A percentile compares a stretch with the other conserved stretches of the same genome.
Conservation (phyloP, 2,329 filamentous ascomycete species). For the Penicillium paneum region DNA sequence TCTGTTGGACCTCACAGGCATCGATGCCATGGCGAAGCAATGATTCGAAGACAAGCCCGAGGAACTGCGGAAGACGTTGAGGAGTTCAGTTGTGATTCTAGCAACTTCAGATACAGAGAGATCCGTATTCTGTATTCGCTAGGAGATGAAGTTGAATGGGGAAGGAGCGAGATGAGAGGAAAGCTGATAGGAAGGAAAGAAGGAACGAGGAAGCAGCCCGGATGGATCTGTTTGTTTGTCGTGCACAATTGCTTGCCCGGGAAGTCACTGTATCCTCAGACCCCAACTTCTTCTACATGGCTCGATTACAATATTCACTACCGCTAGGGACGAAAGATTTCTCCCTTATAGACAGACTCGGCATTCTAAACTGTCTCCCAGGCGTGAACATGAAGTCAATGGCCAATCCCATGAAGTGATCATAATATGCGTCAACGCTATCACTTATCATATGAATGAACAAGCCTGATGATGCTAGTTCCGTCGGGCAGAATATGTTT, state of each 20-base stretch:
- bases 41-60: no score
- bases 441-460: slow-evolving; percentile 24
- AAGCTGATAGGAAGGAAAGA: not conserved
- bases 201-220: not conserved
- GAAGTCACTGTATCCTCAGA: not conserved
- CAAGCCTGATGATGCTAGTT: slow-evolving; percentile 61
- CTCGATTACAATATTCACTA: not conserved
- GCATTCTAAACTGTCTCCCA: not conserved
- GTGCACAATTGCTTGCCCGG: not conserved
- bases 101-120: not conserved
- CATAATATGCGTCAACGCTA: not conserved
- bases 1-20: no score
- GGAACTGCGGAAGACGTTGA: not conserved
- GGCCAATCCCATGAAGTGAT: no score
- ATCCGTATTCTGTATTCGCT: not conserved
- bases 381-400: no score
- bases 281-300: not conserved
- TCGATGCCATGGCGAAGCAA: not conserved
- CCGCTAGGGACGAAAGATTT: not conserved
- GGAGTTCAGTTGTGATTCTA: not conserved
- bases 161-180: no score
- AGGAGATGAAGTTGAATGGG: not conserved
- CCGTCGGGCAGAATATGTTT: slow-evolving; percentile 62
- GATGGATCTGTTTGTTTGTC: not conserved
- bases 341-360: not conserved